Evolutionary conservation across 495 filamentous ascomycete species (phyloP).

Genomic region (Evernia prunastri): DNA sequence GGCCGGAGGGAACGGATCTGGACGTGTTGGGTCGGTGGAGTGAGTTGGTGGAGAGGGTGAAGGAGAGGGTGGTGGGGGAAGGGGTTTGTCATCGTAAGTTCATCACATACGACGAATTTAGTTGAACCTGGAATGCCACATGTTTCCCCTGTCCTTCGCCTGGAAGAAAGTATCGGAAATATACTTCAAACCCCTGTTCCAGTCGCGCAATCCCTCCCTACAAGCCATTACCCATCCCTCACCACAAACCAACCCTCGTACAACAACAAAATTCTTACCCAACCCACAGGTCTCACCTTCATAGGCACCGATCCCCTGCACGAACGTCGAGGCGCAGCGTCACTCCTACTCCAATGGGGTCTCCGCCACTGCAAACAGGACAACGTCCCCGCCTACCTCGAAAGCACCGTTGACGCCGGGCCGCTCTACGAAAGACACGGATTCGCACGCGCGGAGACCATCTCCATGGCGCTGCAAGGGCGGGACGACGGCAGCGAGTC

Average conservation of each 20-base stretch:
- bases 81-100: conserved; percentile 11
- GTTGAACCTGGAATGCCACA: too few species aligned
- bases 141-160: not conserved
- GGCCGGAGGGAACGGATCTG: conserved; percentile 31
- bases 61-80: conserved; percentile 21
- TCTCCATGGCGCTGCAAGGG: conserved; percentile 9
- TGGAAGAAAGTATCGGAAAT: not conserved
- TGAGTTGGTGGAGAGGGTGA: conserved; percentile 30
- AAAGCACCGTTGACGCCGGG: conserved; percentile 11
- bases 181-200: not conserved
- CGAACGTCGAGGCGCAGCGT: conserved; percentile 15
- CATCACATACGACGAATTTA: not conserved
- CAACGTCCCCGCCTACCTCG: conserved; percentile 10
- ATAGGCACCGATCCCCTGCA: conserved; percentile 16
- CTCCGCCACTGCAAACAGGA: not conserved
- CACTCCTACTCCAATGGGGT: conserved; percentile 12
- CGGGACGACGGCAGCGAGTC: not conserved
- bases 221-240: not conserved
- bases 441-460: conserved; percentile 5
- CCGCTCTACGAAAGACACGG: conserved; percentile 12
- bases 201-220: not conserved
- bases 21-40: conserved; percentile 34
- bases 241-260: not conserved
- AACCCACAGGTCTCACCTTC: conserved; percentile 14
- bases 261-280: not conserved